A percentile compares a stretch with the other conserved stretches of the same genome.
These are phyloP conservation scores for Cryptococcus sp. DNA, from an alignment of 1,284 basidiomycete species.

Conservation along the genomic window DNA sequence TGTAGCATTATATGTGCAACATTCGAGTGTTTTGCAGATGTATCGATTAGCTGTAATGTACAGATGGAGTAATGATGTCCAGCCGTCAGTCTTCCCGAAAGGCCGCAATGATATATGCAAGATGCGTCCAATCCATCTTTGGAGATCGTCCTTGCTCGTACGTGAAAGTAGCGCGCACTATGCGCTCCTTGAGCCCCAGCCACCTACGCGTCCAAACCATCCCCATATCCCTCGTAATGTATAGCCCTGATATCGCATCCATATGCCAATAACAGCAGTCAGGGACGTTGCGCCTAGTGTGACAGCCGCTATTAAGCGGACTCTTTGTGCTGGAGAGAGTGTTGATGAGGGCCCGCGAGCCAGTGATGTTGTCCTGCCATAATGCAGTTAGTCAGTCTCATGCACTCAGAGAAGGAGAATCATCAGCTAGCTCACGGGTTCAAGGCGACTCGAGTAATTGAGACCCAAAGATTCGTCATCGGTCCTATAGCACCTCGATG, in stretches of 20 bases:
- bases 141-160: too few species aligned
- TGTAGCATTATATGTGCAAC: too few species aligned
- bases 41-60: too few species aligned
- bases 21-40: too few species aligned
- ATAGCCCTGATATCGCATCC: constrained; percentile 51
- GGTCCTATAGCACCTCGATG: constrained; percentile 17
- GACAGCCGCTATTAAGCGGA: constrained; percentile 32
- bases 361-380: constrained; percentile 38
- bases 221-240: constrained; percentile 45
- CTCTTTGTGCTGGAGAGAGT: constrained; percentile 38
- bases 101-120: too few species aligned
- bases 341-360: constrained; percentile 42
- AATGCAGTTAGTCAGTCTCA: not conserved
- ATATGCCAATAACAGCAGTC: constrained; percentile 37
- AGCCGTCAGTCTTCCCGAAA: too few species aligned
- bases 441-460: constrained; percentile 48
- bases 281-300: constrained; percentile 31
- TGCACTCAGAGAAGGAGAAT: not conserved
- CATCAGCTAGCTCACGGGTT: constrained; percentile 34
- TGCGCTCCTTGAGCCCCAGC: constrained; percentile 4
- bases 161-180: not conserved
- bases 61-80: too few species aligned
- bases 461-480: constrained; percentile 50
- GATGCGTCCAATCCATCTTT: too few species aligned
- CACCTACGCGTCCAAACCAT: constrained; percentile 34